Evolutionary conservation across 1,284 basidiomycete species (phyloP).

Genomic region (Ceratobasidium sp.): DNA sequence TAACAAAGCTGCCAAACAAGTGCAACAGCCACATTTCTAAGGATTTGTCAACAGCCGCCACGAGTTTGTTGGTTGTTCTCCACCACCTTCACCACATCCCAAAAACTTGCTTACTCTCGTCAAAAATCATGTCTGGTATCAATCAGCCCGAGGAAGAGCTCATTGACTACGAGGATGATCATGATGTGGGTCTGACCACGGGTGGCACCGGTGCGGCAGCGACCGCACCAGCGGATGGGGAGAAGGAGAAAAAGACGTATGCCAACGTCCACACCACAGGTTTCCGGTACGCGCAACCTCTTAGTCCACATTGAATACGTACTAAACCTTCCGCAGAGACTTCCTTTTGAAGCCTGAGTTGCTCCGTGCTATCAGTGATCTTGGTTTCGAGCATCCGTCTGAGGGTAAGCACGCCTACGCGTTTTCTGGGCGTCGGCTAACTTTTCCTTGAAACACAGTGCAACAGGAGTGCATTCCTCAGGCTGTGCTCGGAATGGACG

Average conservation of each 20-base stretch:
- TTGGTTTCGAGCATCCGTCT: conserved; percentile 99
- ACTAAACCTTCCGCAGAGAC: conserved; percentile 70
- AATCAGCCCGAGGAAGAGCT: conserved; percentile 54
- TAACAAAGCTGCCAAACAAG: conserved; percentile 29
- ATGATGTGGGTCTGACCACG: conserved; percentile 79
- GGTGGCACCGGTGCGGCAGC: conserved; percentile 68
- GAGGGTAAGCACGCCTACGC: conserved; percentile 77
- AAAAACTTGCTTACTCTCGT: background rate
- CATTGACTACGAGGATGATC: conserved; percentile 94
- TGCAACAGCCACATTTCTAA: conserved; percentile 32
- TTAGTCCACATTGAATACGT: conserved; percentile 2
- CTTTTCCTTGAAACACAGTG: conserved; percentile 67
- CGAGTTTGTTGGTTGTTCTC: conserved; percentile 44
- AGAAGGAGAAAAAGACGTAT: conserved; percentile 96
- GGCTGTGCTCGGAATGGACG: conserved; percentile 99
- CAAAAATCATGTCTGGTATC: conserved; percentile 26
- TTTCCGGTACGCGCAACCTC: conserved; percentile 77
- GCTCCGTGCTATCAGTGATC: conserved; percentile 96
- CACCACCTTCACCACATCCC: conserved; percentile 34
- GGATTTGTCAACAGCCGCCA: conserved; percentile 43
- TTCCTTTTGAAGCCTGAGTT: conserved; percentile 98
- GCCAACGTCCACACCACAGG: conserved; percentile 97
- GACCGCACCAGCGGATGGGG: conserved; percentile 73
- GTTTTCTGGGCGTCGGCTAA: conserved; percentile 34
- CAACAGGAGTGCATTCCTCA: conserved; percentile 99